Base-by-base conservation (phyloP, 2,329 filamentous ascomycete species). In the Ramularia collo-cygni region DNA sequence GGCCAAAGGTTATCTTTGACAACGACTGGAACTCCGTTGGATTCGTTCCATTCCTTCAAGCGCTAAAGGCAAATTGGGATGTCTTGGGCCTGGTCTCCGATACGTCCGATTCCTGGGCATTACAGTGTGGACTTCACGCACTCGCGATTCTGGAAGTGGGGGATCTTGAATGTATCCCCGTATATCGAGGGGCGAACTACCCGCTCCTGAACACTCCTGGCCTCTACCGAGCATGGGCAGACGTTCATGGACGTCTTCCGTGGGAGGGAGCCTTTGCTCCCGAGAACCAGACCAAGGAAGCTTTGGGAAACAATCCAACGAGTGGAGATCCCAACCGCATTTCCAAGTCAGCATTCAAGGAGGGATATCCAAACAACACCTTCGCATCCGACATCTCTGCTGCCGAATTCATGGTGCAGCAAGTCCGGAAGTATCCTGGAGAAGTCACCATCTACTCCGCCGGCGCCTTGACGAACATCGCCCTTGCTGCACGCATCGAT, bases 391-490 rank as follows among this genome's bases (percentile, higher is more conserved):
- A 64, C 33, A 59, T 60, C 17, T 58, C 56, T 33, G 67, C 68
- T 4, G 68, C 66, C 1, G 60, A 62, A 15, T 73, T 69, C 53
- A 67, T 74, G 65, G 60, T 73, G 8, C 46, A 58, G 40, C 50
- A 54, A 41, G 70, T 72, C 1, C 63, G 62, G 43, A 69, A 65
- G 48, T 69, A 73, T 51, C 71, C 70, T 0, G 68, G 69, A 17
- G 61, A 74, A 50, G 64, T 74, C n/a, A 62, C 17, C 30, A 72
- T 75, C 44, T 71, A 64, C 50, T 58, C 65, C 6, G 68, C 61
- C 6, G 68, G 70, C 6, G 59, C 69, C 3, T 43, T 74, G 48
- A 74, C 70, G 12, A 74, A 73, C 44, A 57, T 74, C 24, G 70
- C 70, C 2, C 51, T 72, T 35, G 70, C 70, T 2, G 58, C 66